These are phyloP conservation scores for Logfia minima DNA, from an alignment of 129 eudicot genomes.

Conservation along the genomic window DNA sequence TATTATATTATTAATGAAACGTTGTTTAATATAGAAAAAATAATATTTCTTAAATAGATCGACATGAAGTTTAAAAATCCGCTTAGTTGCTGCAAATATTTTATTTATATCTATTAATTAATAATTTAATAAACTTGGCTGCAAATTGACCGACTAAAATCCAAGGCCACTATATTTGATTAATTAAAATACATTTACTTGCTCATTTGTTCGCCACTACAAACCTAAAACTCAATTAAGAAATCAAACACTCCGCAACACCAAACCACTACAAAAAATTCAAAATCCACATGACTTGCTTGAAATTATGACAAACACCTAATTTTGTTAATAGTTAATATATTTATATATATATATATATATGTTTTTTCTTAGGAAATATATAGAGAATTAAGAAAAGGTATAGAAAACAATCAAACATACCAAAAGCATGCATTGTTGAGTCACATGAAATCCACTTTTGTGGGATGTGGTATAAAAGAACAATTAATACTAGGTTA, in stretches of 20 bases:
- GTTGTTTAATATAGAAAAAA: background rate
- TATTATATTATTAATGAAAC: background rate
- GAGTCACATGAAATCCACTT: slow-evolving; percentile 39
- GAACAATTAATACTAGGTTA: slow-evolving; percentile 21
- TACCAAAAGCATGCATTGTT: slow-evolving; percentile 29
- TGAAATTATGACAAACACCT: too few relatives aligned
- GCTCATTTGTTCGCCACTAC: too few relatives aligned
- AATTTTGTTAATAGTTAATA: too few relatives aligned
- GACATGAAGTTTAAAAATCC: slow-evolving; percentile 6
- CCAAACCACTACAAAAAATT: too few relatives aligned
- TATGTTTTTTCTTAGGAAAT: background rate
- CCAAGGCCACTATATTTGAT: background rate
- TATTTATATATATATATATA: background rate
- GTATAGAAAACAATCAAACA: background rate
- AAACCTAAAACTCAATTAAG: too few relatives aligned
- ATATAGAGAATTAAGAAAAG: background rate
- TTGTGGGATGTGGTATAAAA: slow-evolving; percentile 33
- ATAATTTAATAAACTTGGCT: background rate
- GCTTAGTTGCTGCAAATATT: background rate
- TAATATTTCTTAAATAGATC: too few relatives aligned
- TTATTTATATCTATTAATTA: background rate
- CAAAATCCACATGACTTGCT: too few relatives aligned
- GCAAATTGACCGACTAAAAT: background rate
- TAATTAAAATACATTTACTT: background rate
- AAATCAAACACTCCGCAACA: too few relatives aligned